These are phyloP conservation scores for Debaryomycetaceae sp. DNA, from an alignment of 1,139 yeast species.

Conservation along the genomic window DNA sequence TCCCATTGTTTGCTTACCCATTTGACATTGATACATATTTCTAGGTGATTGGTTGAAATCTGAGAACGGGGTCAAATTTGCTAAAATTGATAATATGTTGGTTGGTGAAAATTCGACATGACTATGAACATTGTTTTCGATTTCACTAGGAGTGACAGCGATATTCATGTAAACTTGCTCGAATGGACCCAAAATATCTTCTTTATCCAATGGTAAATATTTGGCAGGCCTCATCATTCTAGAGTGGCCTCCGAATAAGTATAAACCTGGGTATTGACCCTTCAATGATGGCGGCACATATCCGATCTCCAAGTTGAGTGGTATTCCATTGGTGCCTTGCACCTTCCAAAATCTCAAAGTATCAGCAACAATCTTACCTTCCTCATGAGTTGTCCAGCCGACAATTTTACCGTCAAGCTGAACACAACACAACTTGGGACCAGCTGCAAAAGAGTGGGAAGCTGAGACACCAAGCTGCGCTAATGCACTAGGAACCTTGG, in stretches of 20 bases:
- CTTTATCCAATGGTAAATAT: constrained; percentile 78
- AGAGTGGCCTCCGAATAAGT: constrained; percentile 83
- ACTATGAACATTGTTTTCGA: constrained; percentile 72
- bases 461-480: constrained; percentile 80
- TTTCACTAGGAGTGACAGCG: constrained; percentile 94
- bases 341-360: constrained; percentile 93
- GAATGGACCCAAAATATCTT: constrained; percentile 92
- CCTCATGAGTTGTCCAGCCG: constrained; percentile 93
- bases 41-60: constrained; percentile 99
- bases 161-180: constrained; percentile 97
- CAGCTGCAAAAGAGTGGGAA: constrained; percentile 76
- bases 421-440: constrained; percentile 83
- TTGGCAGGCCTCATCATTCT: constrained; percentile 96
- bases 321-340: constrained; percentile 71
- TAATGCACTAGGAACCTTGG: constrained; percentile 62
- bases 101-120: constrained; percentile 97
- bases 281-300: constrained; percentile 90
- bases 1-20: constrained; percentile 99
- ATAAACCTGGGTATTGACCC: constrained; percentile 98
- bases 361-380: constrained; percentile 83
- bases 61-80: constrained; percentile 95
- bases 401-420: constrained; percentile 90
- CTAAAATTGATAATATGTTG: constrained; percentile 86
- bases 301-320: constrained; percentile 86
- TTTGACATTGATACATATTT: constrained; percentile 99